Base-by-base conservation (phyloP, 1,139 yeast genomes). In the Pichia sp. region DNA sequence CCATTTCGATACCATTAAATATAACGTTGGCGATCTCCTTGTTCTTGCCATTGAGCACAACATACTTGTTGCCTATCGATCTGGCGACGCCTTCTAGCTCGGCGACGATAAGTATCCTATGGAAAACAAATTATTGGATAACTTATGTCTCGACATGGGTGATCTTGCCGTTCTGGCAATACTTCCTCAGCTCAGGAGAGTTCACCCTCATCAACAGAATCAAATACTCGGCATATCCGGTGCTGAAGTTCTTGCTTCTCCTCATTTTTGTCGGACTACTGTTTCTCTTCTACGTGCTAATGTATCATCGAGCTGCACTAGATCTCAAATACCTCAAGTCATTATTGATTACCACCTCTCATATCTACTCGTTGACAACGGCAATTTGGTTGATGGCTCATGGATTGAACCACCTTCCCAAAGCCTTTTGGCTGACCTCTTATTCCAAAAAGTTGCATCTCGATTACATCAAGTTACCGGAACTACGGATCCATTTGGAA, bases 311-410 rank as follows among this genome's bases (percentile, higher is more conserved):
- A 2, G 79, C 80, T 8, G 90, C 92, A 3, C 74, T 87, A 50
- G 75, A 81, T 3, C 70, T 82, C 56, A 68, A 70, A 49, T 81
- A 85, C 50, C 72, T 88, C 64, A 86, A 85, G 66, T 76, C 85
- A 50, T 77, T 88, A 72, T 76, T 86, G 15, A 86, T 89, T 61
- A 93, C 95, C 0, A 65, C 87, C 31, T 81, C 95, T 1, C 95
- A 89, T 67, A 82, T 87, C n/a, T 89, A 88, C 67, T 81, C 95
- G 0, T 75, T 89, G 65, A 75, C 85, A 2, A 67, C 88, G 48
- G 92, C 95, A 0, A 75, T 87, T 32, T 88, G 95, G 95, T 72
- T 89, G 54, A 84, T 89, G 87, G 89, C 93, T 1, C 93, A 88
- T 66, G 96, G 96, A 0, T 70, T 88, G 53, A 80, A 87, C 26